Conservation (phyloP, 495 filamentous ascomycete genomes). For the Hypoxylon lienhwacheense region DNA sequence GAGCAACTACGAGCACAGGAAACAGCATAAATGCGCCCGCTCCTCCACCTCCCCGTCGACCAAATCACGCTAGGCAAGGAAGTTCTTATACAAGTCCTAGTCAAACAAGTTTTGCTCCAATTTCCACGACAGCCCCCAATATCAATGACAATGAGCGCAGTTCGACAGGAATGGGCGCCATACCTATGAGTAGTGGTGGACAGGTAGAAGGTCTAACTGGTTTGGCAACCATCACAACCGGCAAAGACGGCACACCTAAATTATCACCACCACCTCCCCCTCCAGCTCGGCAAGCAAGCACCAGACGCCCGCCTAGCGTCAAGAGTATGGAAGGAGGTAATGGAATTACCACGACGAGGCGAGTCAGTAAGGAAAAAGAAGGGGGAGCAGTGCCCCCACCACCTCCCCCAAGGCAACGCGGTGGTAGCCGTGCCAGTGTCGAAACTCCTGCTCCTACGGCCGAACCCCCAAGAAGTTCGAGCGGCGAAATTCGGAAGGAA, state of each 20-base stretch:
- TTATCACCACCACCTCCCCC: slow-evolving; percentile 49
- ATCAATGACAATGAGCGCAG: slow-evolving; percentile 24
- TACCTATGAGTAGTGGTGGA: slow-evolving; percentile 3
- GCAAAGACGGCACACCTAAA: slow-evolving; percentile 35
- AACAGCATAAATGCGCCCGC: slow-evolving; percentile 39
- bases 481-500: slow-evolving; percentile 15
- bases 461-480: slow-evolving; percentile 25
- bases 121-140: slow-evolving; percentile 1
- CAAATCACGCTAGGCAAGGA: slow-evolving; percentile 39
- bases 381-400: slow-evolving; percentile 51
- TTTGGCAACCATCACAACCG: slow-evolving; percentile 14
- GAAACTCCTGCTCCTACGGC: slow-evolving; percentile 29
- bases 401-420: slow-evolving; percentile 60
- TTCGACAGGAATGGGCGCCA: slow-evolving; percentile 5
- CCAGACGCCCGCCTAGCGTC: slow-evolving; percentile 43
- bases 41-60: slow-evolving; percentile 50
- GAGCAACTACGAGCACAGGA: slow-evolving; percentile 28
- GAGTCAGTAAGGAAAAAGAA: slow-evolving; percentile 36
- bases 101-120: slow-evolving; percentile 16
- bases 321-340: slow-evolving; percentile 42
- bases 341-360: slow-evolving; percentile 26
- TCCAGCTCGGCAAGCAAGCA: slow-evolving; percentile 45
- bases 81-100: slow-evolving; percentile 28
- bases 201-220: slow-evolving; percentile 8
- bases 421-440: slow-evolving; percentile 55